phyloP scores from a whole-genome alignment of 179 eudicot genomes.

The Gypsophila paniculata region DNA sequence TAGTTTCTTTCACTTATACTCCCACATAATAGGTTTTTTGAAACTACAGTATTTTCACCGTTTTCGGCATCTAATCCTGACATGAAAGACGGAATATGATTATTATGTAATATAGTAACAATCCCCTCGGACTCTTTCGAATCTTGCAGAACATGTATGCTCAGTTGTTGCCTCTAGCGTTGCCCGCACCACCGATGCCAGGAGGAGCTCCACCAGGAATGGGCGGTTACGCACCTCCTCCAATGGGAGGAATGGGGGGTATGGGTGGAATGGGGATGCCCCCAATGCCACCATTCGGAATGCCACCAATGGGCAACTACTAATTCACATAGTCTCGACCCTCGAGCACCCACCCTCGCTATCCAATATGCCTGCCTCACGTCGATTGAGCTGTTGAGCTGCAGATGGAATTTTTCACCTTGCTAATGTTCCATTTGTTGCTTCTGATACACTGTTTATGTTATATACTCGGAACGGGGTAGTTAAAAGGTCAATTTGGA shows the following conservation, averaged over 20 bases:
- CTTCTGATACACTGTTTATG: conserved; percentile 11
- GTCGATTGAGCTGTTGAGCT: conserved; percentile 14
- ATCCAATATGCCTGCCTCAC: conserved; percentile 4
- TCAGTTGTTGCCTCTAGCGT: conserved; percentile 88
- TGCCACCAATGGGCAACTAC: conserved; percentile 95
- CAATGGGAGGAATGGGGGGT: conserved; percentile 44
- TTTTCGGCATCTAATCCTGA: not conserved
- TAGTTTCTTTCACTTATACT: not conserved
- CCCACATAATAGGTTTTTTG: not conserved
- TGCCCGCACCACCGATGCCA: conserved; percentile 89
- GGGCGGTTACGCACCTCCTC: conserved; percentile 57
- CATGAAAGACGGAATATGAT: not conserved
- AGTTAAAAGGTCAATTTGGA: conserved; percentile 17
- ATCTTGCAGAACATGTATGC: conserved; percentile 84
- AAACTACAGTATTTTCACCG: not conserved
- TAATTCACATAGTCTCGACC: conserved; percentile 23
- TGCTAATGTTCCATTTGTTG: conserved; percentile 16
- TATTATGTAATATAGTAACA: not conserved
- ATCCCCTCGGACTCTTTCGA: not conserved
- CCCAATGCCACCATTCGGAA: conserved; percentile 87
- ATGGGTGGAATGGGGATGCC: conserved; percentile 70
- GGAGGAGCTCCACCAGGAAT: conserved; percentile 60
- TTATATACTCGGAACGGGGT: conserved; percentile 19
- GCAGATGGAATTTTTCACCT: conserved; percentile 19
- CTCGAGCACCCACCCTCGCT: conserved; percentile 2